Conservation (phyloP, 2,329 filamentous ascomycete genomes). For the Seiridium cupressi region DNA sequence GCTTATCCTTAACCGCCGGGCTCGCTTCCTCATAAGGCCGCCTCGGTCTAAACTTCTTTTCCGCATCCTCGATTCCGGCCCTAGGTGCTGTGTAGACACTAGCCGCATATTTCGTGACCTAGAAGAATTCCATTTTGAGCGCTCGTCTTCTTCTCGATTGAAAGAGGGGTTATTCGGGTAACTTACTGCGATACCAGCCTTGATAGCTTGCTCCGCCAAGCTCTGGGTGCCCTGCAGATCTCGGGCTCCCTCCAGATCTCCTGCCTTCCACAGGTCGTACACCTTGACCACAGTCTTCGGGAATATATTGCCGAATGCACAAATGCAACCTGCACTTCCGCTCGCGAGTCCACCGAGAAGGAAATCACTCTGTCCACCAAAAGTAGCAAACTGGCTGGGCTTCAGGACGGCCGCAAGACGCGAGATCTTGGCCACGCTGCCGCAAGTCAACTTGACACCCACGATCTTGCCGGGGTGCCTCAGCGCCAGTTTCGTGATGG, state of each 20-base stretch:
- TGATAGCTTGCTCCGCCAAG: conserved; percentile 63
- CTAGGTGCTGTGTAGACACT: conserved; percentile 55
- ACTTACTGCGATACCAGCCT: conserved; percentile 59
- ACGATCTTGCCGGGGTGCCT: conserved; percentile 53
- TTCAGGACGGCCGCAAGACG: conserved; percentile 50
- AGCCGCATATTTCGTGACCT: conserved; percentile 63
- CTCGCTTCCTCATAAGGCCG: conserved; percentile 56
- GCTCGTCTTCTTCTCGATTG: neutral
- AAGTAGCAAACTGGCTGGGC: conserved; percentile 61
- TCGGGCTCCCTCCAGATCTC: conserved; percentile 57
- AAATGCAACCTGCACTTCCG: conserved; percentile 59
- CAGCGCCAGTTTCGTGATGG: conserved; percentile 51
- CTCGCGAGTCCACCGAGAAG: conserved; percentile 58
- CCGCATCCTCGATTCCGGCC: conserved; percentile 59
- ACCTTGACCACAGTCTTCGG: conserved; percentile 56
- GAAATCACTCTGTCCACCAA: conserved; percentile 73
- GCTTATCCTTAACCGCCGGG: conserved; percentile 40
- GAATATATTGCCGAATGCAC: conserved; percentile 62
- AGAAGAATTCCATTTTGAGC: neutral
- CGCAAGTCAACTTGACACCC: conserved; percentile 66
- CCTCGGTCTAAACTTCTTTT: conserved; percentile 56
- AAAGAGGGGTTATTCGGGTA: neutral
- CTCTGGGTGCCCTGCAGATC: conserved; percentile 60
- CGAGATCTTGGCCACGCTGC: conserved; percentile 58
- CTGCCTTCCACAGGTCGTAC: conserved; percentile 59